These are phyloP conservation scores for Candida sanyiensis DNA, from an alignment of 805 yeast genomes.

Conservation along the genomic window DNA sequence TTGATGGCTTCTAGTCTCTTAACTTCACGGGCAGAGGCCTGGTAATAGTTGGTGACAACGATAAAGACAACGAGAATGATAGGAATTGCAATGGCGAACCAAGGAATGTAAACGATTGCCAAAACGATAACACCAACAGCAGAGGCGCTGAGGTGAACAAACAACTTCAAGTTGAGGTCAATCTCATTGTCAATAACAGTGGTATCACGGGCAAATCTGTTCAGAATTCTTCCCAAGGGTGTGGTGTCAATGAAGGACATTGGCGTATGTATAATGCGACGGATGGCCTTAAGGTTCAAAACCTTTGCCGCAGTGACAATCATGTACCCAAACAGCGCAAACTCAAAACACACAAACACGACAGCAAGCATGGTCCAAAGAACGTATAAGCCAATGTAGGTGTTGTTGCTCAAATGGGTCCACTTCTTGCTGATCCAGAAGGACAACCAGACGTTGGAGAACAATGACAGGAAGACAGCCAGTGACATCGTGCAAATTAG, in stretches of 20 bases:
- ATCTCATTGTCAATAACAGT: constrained; percentile 75
- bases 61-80: constrained; percentile 31
- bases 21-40: constrained; percentile 67
- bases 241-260: constrained; percentile 78
- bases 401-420: constrained; percentile 34
- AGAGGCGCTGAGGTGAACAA: constrained; percentile 39
- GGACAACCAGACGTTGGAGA: constrained; percentile 69
- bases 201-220: constrained; percentile 78
- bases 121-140: constrained; percentile 54
- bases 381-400: constrained; percentile 62
- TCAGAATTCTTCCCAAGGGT: constrained; percentile 77
- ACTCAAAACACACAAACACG: constrained; percentile 35
- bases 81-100: constrained; percentile 63
- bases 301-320: constrained; percentile 13
- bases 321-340: constrained; percentile 21
- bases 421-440: constrained; percentile 65
- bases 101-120: constrained; percentile 65
- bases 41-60: constrained; percentile 46
- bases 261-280: constrained; percentile 59
- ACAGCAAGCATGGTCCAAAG: constrained; percentile 46
- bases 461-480: constrained; percentile 49
- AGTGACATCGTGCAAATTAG: constrained; percentile 13
- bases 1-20: constrained; percentile 71
- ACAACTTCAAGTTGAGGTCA: constrained; percentile 53
- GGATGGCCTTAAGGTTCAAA: constrained; percentile 42